A percentile compares a stretch with the other conserved stretches of the same genome.
phyloP scores from a whole-genome alignment of 2,329 filamentous ascomycete species.

The Hypoxylon sp. region DNA sequence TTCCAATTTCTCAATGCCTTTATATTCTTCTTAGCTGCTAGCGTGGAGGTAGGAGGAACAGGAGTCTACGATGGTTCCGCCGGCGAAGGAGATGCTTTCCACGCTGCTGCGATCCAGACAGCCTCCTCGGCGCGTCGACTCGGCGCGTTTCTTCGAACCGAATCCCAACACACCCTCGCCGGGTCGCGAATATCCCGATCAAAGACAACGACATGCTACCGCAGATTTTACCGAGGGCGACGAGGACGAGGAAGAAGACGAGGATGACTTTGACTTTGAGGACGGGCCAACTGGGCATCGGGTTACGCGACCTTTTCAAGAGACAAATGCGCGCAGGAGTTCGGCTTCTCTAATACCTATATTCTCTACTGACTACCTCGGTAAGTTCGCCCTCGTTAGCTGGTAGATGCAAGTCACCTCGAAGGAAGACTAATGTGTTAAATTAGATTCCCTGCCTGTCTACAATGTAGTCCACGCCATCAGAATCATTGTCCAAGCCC shows the following conservation, averaged over 20 bases:
- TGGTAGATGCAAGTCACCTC: constrained; percentile 1
- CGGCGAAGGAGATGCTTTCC: constrained; percentile 46
- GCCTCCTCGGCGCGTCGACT: constrained; percentile 38
- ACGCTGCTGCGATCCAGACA: constrained; percentile 44
- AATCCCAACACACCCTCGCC: constrained; percentile 42
- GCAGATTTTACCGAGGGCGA: constrained; percentile 73
- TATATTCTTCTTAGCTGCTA: constrained; percentile 29
- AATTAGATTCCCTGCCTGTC: constrained; percentile 80
- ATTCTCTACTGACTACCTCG: constrained; percentile 80
- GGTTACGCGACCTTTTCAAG: constrained; percentile 48
- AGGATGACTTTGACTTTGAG: constrained; percentile 42
- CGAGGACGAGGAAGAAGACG: constrained; percentile 53
- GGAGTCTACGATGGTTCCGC: constrained; percentile 38
- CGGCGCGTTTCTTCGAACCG: constrained; percentile 36
- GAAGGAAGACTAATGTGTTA: too few relatives aligned
- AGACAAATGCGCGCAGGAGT: constrained; percentile 48
- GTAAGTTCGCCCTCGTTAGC: constrained; percentile 53
- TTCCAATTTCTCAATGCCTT: constrained; percentile 30
- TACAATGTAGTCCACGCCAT: constrained; percentile 93
- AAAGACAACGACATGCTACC: constrained; percentile 61
- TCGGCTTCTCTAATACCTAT: constrained; percentile 67
- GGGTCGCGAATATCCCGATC: constrained; percentile 45
- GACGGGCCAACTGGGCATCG: constrained; percentile 37
- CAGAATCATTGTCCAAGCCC: constrained; percentile 80
- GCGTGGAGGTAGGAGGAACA: constrained; percentile 35